Percentiles rank a stretch among this genome's conserved stretches.
Conservation (phyloP, 2,329 filamentous ascomycete genomes). For the Fusarium penzigii region DNA sequence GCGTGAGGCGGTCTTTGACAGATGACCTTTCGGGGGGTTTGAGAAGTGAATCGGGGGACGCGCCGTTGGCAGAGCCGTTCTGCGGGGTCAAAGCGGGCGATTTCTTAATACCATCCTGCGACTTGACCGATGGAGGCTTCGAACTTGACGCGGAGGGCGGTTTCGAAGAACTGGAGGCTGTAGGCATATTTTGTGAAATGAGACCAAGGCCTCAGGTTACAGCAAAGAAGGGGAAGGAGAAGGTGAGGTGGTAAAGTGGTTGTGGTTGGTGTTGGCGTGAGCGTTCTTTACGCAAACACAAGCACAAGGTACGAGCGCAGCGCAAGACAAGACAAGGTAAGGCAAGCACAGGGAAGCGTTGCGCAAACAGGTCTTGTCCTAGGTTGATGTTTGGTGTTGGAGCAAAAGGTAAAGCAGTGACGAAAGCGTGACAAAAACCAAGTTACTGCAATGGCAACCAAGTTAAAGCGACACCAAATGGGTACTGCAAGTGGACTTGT, state of each 20-base stretch:
- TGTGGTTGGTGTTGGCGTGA: too few relatives aligned
- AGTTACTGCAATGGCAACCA: too few relatives aligned
- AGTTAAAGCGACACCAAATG: too few relatives aligned
- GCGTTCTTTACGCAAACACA: too few relatives aligned
- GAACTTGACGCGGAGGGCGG: conserved; percentile 47
- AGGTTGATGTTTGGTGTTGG: too few relatives aligned
- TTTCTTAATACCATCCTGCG: conserved; percentile 43
- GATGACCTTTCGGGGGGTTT: conserved; percentile 53
- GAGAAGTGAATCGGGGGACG: conserved; percentile 20
- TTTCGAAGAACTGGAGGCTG: conserved; percentile 34
- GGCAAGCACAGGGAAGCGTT: too few relatives aligned
- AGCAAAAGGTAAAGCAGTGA: too few relatives aligned
- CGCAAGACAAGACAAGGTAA: too few relatives aligned
- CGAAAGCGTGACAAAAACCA: too few relatives aligned
- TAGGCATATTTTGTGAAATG: conserved; percentile 34
- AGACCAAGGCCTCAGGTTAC: conserved; percentile 2
- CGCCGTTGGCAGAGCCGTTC: conserved; percentile 38
- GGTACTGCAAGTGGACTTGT: too few relatives aligned
- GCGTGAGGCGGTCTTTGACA: conserved; percentile 64
- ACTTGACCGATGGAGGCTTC: conserved; percentile 52
- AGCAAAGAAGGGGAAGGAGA: conserved; percentile 3
- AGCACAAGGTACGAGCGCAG: too few relatives aligned
- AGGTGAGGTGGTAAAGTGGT: conserved; percentile 10
- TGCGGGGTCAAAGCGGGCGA: conserved; percentile 44
- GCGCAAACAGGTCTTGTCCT: too few relatives aligned